Evolutionary conservation across 176 grass and related monocot species (phyloP), one percentile per base, ranked within the genome.

Genomic region (Phragmites australis): DNA sequence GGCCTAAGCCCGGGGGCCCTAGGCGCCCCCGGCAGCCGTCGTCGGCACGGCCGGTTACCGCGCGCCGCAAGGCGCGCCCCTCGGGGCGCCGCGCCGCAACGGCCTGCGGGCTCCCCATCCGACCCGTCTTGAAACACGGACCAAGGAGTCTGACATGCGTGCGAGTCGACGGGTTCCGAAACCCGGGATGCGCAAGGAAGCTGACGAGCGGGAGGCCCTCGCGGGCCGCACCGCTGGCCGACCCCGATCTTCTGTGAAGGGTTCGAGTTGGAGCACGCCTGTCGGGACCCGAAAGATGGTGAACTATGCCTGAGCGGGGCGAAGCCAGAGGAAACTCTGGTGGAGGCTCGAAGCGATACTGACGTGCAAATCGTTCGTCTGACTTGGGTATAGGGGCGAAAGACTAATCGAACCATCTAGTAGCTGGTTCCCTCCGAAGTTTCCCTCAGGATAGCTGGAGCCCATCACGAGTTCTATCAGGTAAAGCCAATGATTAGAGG

Each of bases 371-470:
- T 93, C 84, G 77, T 87, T 93, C 87, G 81, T 93, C 91, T 82
- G 87, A 93, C 91, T 93, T 88, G 91, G 91, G 84, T 93, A 90
- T 93, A 93, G 87, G 87, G 84, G 91, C 87, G 72, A 93, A 93
- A 93, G 91, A 93, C 88, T 93, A 93, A 90, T 93, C 91, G 87
- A 93, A 93, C 91, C 84, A 93, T 93, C 87, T 90, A 93, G 84
- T 93, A 93, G 91, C 77, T 82, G 84, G 88, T 93, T 93, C 87
- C 90, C 91, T 90, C 84, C 81, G 87, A 93, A 93, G 91, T 89
- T 93, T 89, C 87, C 90, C 90, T 87, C 80, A 73, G 80, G 89
- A 91, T 88, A 91, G 89, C 85, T 77, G 81, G 89, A 84, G 89
- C 89, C 85, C 85, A 75, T 69, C 29, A 86, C 55, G 80, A 90